Evolutionary conservation across 306 rosid genomes (phyloP).

Genomic region (Cucurbita pepo): DNA sequence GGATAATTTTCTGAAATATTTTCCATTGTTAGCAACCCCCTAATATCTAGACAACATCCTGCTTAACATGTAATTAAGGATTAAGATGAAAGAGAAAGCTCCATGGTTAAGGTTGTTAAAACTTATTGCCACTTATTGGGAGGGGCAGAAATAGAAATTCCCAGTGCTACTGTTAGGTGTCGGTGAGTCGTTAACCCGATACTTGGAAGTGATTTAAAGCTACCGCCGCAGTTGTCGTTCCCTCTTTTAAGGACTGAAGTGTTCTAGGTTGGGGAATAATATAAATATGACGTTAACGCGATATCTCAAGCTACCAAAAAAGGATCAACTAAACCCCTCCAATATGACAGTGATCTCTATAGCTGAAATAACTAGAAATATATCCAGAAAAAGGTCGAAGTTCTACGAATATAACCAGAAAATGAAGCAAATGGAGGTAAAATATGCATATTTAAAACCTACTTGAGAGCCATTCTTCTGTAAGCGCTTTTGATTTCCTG

Average conservation of each 20-base stretch:
- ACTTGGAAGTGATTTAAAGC: background rate
- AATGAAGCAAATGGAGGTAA: background rate
- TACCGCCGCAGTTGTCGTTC: background rate
- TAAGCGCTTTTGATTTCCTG: slow-evolving; percentile 93
- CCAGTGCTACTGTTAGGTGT: background rate
- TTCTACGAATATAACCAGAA: background rate
- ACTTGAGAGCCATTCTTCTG: slow-evolving; percentile 94
- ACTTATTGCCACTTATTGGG: background rate
- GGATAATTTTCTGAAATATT: background rate
- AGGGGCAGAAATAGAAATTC: background rate
- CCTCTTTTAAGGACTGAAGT: background rate
- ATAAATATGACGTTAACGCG: background rate
- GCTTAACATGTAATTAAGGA: background rate
- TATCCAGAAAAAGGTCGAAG: background rate
- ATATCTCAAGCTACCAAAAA: background rate
- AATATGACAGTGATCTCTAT: background rate
- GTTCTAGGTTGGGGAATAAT: background rate
- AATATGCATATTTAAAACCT: slow-evolving; percentile 6
- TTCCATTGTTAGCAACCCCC: background rate
- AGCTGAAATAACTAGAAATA: background rate
- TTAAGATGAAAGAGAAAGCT: background rate
- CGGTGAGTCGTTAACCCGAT: background rate
- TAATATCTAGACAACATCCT: background rate
- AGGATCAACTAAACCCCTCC: background rate
- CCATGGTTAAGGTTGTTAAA: background rate